Evolutionary conservation across 129 eudicot genomes (phyloP).

Genomic region (Artemisia annua): DNA sequence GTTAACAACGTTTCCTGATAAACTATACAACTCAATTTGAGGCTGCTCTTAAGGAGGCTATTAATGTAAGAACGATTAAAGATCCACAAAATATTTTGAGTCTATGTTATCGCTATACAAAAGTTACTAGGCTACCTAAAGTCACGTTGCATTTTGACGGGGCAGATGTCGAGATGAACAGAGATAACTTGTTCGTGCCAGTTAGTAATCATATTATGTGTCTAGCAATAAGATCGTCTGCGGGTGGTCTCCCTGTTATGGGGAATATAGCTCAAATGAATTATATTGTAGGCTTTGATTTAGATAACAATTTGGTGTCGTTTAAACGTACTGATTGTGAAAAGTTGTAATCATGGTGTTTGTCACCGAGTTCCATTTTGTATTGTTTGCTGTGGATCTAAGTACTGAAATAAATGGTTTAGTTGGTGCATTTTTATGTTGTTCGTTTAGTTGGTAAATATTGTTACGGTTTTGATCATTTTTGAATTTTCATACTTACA

Average conservation of each 20-base stretch:
- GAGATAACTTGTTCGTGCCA: constrained; percentile 28
- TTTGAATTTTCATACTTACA: no score
- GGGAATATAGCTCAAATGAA: constrained; percentile 57
- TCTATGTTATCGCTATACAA: constrained; percentile 30
- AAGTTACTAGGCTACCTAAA: constrained; percentile 9
- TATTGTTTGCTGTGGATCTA: no score
- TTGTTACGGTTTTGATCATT: no score
- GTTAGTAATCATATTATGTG: constrained; percentile 35
- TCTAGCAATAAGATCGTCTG: constrained; percentile 23
- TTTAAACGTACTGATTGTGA: constrained; percentile 46
- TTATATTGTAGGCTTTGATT: constrained; percentile 46
- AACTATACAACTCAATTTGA: constrained; percentile 22
- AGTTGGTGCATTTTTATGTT: no score
- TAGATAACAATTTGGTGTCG: constrained; percentile 34
- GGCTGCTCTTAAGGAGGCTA: constrained; percentile 11
- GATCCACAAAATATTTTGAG: constrained; percentile 26
- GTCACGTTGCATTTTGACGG: constrained; percentile 42
- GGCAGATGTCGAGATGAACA: constrained; percentile 39
- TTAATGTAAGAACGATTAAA: constrained; percentile 20
- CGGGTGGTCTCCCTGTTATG: neutral
- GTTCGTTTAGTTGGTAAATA: no score
- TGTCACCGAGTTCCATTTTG: no score
- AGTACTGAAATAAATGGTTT: no score
- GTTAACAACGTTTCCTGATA: constrained; percentile 31
- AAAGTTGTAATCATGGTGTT: constrained; percentile 11